Evolutionary conservation across 2,329 filamentous ascomycete genomes (phyloP), one percentile per base, ranked within the genome.

Genomic region (Alternaria incomplexa): DNA sequence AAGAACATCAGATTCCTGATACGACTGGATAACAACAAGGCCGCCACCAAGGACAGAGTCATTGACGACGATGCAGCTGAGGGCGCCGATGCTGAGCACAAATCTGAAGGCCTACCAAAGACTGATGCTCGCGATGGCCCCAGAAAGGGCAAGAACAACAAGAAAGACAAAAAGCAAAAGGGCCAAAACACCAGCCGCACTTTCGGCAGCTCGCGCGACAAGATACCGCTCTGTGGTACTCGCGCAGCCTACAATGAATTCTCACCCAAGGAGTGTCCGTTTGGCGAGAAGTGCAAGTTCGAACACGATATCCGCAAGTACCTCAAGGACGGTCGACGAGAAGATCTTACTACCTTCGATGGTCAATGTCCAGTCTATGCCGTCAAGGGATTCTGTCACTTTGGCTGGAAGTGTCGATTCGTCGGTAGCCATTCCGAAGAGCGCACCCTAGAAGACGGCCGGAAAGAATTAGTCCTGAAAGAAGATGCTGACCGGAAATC

Each of bases 391-490:
- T 88, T 85, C 65, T 99, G 96, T 73, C 86, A 88, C 52, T 88
- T 91, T 13, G 96, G 96, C 6, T 99, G 95, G 94, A 97, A 95
- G 78, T 99, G 96, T 78, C 91, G 95, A 22, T 97, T 97, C 75
- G 91, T 93, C 32, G 87, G 87, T 66, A 96, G 93, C 66, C 96
- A 99, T 81, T 96, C 93, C 72, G 86, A 89, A 65, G 95, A 98
- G 81, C 81, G 92, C 23, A 88, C 91, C 68, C 88, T 85, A 20
- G 89, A 90, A 57, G 94, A 97, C 78, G 95, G 93, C 9, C 87
- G 88, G 69, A 93, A 92, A 73, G 95, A 98, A 81, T 82, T 98
- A 56, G 84, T 95, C 4, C 84, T 97, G 52, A 73, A 91, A 20
- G 87, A 88, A 61, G 85, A 88, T 70, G 80, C 81, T 58, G 83